Base-by-base conservation (phyloP, 805 yeast species). In the Priceomyces fermenticarens region DNA sequence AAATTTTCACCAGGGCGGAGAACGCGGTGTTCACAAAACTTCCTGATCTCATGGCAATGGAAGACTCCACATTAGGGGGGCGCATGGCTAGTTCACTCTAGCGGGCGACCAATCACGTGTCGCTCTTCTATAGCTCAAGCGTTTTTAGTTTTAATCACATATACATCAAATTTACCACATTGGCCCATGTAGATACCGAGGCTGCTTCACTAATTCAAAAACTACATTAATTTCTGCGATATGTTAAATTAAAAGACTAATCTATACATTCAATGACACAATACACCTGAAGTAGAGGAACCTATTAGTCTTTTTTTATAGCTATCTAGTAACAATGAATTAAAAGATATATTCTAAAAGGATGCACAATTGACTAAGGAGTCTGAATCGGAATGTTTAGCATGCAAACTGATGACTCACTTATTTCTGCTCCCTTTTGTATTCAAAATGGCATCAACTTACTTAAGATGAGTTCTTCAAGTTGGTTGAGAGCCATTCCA, bases 401-500 rank as follows among this genome's bases (percentile, higher is more conserved):
- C 14, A 29, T 14, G 7, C 32, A 29, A 12, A 29, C 32, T 12
- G 4, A 14, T 29, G 32, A n/a, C 13, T 14, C 8, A 4, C 32
- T 12, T 12, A 14, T n/a, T n/a, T 8, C 32, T 12, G 25, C 25
- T 5, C 14, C 32, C 32, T 29, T 29, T 6, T 25, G 30, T 35
- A 12, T 16, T 25, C 16, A n/a, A 12, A 12, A 35, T 12, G 7
- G 30, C n/a, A n/a, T 15, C 29, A 14, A 35, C 20, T 16, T 25
- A 37, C 53, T 59, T 51, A 64, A 57, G 65, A 54, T 30, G 63
- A 51, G 42, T 55, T 60, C 78, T 88, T 88, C 73, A 89, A 81
- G 76, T 86, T 88, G 64, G 88, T 85, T 55, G 90, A 81, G 63
- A 89, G 82, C 97, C 97, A 89, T 76, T 89, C 96, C 67, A 89